phyloP scores from a whole-genome alignment of 352 stramenopile species.

The Nothophytophthora sp. region DNA sequence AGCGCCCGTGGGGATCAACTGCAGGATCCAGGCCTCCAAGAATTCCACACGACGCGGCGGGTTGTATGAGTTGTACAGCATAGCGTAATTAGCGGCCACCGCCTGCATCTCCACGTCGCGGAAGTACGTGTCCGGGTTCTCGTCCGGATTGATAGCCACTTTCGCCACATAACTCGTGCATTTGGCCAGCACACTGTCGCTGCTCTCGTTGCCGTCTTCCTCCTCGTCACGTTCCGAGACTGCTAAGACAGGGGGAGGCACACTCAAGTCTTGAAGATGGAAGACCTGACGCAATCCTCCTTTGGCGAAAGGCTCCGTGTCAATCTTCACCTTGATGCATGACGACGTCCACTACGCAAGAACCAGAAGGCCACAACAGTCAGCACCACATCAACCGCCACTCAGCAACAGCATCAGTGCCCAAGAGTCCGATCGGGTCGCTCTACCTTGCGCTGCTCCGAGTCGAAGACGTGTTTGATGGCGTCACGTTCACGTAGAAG shows the following conservation, averaged over 20 bases:
- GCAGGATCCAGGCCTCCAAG: constrained; percentile 74
- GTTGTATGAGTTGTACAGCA: constrained; percentile 83
- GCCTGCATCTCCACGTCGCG: constrained; percentile 88
- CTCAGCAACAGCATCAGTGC: not conserved
- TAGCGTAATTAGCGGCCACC: constrained; percentile 76
- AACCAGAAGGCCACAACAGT: constrained; percentile 1
- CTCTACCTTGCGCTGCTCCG: constrained; percentile 56
- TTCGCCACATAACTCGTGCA: constrained; percentile 73
- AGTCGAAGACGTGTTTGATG: constrained; percentile 84
- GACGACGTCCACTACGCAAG: constrained; percentile 59
- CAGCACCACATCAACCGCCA: not conserved
- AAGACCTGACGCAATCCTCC: constrained; percentile 70
- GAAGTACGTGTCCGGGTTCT: constrained; percentile 86
- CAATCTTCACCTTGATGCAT: constrained; percentile 73
- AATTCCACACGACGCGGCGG: constrained; percentile 78
- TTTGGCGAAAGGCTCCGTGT: constrained; percentile 60
- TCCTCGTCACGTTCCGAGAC: not conserved
- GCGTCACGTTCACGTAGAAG: constrained; percentile 61
- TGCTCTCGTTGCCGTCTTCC: constrained; percentile 11
- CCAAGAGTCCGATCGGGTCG: not conserved
- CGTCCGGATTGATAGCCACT: constrained; percentile 75
- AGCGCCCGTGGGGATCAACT: constrained; percentile 46
- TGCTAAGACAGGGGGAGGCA: constrained; percentile 17
- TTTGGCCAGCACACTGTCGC: constrained; percentile 26
- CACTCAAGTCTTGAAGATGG: constrained; percentile 71